Base-by-base conservation (phyloP, 768 basidiomycete species). In the Tephrocybe rancida region DNA sequence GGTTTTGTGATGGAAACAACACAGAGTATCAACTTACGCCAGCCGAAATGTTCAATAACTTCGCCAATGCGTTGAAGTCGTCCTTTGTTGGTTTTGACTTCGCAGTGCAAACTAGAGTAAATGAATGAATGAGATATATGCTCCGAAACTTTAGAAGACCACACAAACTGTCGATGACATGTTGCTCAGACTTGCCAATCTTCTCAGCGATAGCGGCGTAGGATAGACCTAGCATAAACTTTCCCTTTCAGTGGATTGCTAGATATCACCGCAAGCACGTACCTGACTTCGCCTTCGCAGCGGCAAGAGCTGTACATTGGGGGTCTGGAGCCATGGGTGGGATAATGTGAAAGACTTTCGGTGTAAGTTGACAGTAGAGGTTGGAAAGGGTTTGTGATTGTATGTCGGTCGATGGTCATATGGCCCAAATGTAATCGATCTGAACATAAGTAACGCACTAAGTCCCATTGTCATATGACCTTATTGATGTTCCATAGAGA, bases 261-360 rank as follows among this genome's bases (percentile, higher is more conserved):
- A 34, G 44, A 16, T 5, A 29, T 8, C 7, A 14, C 44, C 10
- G 14, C n/a, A 19, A 21, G 3, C 42, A 55, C 68, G n/a, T 52
- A 87, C 87, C 81, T 57, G 75, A 71, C 61, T 63, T 70, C 1
- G 61, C 47, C 71, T 81, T 74, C 11, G 85, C 86, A 25, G 70
- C 70, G 58, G 72, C 72, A 60, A 90, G 72, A 43, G 85, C 86
- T 60, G 75, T 60, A 69, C 88, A 89, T 64, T 76, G 78, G 9
- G 80, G 80, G 70, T 77, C 72, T 44, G 59, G 57, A 44, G 61
- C 61, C 61, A 62, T 62, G n/a, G 8, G 6, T 45, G 16, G 30
- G 46, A 24, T 16, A 13, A 13, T 26, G 37, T 25, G 42, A 21
- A 27, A 24, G 48, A 19, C 47, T 34, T 21, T 26, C 38, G 30